These are phyloP conservation scores for Ambrosia artemisiifolia DNA, from an alignment of 129 eudicot species.

Conservation along the genomic window DNA sequence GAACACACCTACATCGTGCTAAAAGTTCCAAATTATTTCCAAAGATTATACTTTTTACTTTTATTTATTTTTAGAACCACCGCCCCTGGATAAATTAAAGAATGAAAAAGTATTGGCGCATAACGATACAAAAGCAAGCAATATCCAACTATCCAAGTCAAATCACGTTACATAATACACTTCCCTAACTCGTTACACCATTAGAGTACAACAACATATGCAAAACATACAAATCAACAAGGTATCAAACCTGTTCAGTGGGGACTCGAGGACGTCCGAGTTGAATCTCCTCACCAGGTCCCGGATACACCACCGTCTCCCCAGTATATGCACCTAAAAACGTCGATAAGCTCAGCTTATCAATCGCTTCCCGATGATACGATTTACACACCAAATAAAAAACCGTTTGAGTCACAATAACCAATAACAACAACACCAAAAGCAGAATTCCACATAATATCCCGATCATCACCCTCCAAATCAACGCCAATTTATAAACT, in stretches of 20 bases:
- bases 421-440: conserved; percentile 21
- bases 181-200: too few relatives aligned
- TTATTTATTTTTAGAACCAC: too few relatives aligned
- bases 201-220: not conserved
- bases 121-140: too few relatives aligned
- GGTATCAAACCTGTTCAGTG: conserved; percentile 5
- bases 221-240: not conserved
- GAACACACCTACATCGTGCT: too few relatives aligned
- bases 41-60: too few relatives aligned
- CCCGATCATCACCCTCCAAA: conserved; percentile 33
- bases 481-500: not conserved
- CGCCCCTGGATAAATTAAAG: too few relatives aligned
- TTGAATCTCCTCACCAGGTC: conserved; percentile 30
- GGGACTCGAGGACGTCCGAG: conserved; percentile 16
- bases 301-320: conserved; percentile 24
- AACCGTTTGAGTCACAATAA: conserved; percentile 30
- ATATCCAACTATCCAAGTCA: too few relatives aligned
- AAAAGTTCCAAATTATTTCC: too few relatives aligned
- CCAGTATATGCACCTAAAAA: conserved; percentile 26
- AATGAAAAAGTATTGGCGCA: too few relatives aligned
- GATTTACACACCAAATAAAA: conserved; percentile 38
- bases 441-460: conserved; percentile 6
- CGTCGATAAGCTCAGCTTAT: conserved; percentile 31
- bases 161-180: too few relatives aligned
- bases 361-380: conserved; percentile 35